Evolutionary conservation across 345 rosid genomes (phyloP).

Genomic region (Salix exigua): DNA sequence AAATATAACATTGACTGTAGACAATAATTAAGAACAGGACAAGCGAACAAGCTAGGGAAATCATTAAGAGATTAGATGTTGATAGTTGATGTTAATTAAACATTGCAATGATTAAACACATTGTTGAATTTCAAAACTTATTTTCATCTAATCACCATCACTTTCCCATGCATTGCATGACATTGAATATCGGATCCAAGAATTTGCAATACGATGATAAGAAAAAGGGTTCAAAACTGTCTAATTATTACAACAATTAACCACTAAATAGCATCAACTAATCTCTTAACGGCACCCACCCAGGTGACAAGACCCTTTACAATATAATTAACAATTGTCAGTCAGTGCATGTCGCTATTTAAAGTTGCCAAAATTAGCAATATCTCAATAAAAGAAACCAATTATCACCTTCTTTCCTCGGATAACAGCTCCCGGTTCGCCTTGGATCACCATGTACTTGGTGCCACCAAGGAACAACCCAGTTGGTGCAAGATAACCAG

Average conservation of each 20-base stretch:
- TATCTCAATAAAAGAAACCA: no score
- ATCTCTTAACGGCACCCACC: not conserved
- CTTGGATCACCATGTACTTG: constrained; percentile 33
- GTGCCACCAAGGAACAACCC: constrained; percentile 33
- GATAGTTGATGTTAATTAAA: not conserved
- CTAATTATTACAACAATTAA: not conserved
- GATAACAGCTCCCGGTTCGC: constrained; percentile 32
- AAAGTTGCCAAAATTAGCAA: not conserved
- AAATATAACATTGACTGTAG: not conserved
- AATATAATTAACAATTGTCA: not conserved
- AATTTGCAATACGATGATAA: not conserved
- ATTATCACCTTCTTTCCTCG: constrained; percentile 22
- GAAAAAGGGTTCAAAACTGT: not conserved
- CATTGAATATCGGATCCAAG: not conserved
- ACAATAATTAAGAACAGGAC: not conserved
- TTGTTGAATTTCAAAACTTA: not conserved
- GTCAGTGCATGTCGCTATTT: not conserved
- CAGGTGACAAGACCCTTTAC: not conserved
- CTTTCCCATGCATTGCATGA: not conserved
- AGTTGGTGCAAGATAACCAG: constrained; percentile 31
- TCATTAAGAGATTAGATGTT: not conserved
- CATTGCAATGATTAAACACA: not conserved
- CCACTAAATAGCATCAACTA: not conserved
- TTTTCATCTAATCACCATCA: not conserved
- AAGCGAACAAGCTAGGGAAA: not conserved